These are phyloP conservation scores for Remersonia thermophila DNA, from an alignment of 2,329 filamentous ascomycete species.

Conservation along the genomic window DNA sequence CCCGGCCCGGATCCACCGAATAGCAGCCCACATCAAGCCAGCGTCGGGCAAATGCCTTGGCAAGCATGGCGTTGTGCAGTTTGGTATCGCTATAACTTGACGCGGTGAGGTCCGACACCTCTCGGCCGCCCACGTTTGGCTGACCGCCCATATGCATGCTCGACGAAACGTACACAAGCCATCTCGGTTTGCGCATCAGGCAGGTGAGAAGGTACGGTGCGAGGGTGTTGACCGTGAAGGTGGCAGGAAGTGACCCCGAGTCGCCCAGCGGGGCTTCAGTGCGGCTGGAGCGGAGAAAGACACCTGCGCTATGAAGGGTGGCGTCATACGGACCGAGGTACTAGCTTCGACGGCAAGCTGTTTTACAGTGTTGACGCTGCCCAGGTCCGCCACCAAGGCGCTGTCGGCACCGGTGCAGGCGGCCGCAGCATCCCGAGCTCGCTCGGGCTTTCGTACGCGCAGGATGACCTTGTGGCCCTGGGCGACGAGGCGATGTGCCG, in stretches of 20 bases:
- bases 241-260: conserved; percentile 27
- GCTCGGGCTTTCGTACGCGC: conserved; percentile 43
- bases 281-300: conserved; percentile 26
- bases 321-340: conserved; percentile 38
- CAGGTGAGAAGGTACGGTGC: conserved; percentile 45
- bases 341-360: conserved; percentile 37
- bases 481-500: conserved; percentile 36
- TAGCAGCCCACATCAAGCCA: conserved; percentile 32
- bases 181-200: conserved; percentile 33
- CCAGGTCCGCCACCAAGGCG: conserved; percentile 41
- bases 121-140: conserved; percentile 33
- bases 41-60: conserved; percentile 38
- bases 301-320: conserved; percentile 46
- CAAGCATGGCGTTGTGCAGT: conserved; percentile 42
- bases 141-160: conserved; percentile 38
- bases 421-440: conserved; percentile 34
- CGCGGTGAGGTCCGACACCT: conserved; percentile 20
- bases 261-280: conserved; percentile 18
- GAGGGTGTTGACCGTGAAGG: conserved; percentile 44
- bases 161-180: conserved; percentile 40
- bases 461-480: conserved; percentile 43
- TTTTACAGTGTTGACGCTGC: conserved; percentile 37
- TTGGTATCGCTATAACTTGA: conserved; percentile 41
- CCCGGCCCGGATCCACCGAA: conserved; percentile 40
- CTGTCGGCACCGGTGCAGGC: conserved; percentile 37